Conservation (phyloP, 768 basidiomycete species). For the Mrakia frigida region DNA sequence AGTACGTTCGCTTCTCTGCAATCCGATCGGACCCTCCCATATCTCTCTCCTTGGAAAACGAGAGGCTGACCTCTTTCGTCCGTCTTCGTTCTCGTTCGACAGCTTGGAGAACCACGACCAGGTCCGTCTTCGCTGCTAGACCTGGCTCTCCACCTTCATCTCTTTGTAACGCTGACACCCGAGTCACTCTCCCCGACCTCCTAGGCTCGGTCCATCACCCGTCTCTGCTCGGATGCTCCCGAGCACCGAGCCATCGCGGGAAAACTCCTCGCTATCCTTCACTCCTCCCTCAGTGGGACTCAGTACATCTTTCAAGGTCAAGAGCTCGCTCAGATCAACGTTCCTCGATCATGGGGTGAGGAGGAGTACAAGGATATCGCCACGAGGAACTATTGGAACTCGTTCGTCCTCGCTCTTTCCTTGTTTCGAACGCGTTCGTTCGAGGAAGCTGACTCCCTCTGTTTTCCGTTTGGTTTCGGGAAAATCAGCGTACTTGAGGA, state of each 20-base stretch:
- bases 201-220: conserved; percentile 53
- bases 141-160: no score
- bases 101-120: conserved; percentile 71
- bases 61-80: not conserved
- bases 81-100: conserved; percentile 31
- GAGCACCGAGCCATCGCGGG: conserved; percentile 58
- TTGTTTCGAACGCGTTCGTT: not conserved
- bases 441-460: not conserved
- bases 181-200: no score
- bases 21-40: no score
- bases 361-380: conserved; percentile 70
- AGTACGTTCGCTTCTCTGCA: conserved; percentile 28
- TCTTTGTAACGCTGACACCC: no score
- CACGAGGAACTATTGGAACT: conserved; percentile 56
- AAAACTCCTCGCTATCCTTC: conserved; percentile 61
- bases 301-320: conserved; percentile 68
- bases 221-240: conserved; percentile 60
- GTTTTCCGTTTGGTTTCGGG: not conserved
- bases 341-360: conserved; percentile 54
- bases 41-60: not conserved
- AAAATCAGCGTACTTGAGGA: conserved; percentile 29
- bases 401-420: conserved; percentile 49
- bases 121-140: conserved; percentile 18
- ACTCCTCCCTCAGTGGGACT: conserved; percentile 61
- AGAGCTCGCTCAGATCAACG: conserved; percentile 59